These are phyloP conservation scores for Saccharomycopsis selenospora DNA, from an alignment of 805 yeast species.

Conservation along the genomic window DNA sequence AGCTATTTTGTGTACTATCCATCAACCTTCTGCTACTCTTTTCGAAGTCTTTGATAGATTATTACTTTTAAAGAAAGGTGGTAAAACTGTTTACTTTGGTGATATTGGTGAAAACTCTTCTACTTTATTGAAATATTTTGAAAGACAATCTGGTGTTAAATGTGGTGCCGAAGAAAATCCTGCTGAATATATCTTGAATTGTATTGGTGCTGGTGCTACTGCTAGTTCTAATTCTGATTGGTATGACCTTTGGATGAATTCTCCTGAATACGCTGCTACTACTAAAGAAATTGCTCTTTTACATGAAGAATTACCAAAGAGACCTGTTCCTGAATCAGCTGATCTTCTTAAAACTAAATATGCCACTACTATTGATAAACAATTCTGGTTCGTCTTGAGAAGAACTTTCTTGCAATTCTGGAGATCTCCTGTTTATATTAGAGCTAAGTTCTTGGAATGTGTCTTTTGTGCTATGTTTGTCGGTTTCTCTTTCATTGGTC, in stretches of 20 bases:
- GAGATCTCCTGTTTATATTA: slow-evolving; percentile 43
- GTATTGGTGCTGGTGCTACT: slow-evolving; percentile 41
- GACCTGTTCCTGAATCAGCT: slow-evolving; percentile 23
- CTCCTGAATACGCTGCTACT: slow-evolving; percentile 27
- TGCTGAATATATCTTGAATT: slow-evolving; percentile 39
- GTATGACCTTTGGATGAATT: slow-evolving; percentile 16
- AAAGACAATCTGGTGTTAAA: slow-evolving; percentile 33
- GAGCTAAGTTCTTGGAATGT: slow-evolving; percentile 40
- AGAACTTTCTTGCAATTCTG: slow-evolving; percentile 38
- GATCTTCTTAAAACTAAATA: slow-evolving; percentile 28
- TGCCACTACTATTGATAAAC: slow-evolving; percentile 20
- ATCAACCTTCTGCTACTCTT: slow-evolving; percentile 58
- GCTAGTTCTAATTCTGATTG: slow-evolving; percentile 31
- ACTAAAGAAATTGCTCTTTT: slow-evolving; percentile 28
- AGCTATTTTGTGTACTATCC: slow-evolving; percentile 57
- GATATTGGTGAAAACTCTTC: slow-evolving; percentile 56
- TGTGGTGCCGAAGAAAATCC: slow-evolving; percentile 37
- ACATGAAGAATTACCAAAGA: slow-evolving; percentile 20
- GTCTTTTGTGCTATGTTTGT: slow-evolving; percentile 40
- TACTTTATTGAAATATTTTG: slow-evolving; percentile 36
- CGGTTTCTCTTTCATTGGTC: slow-evolving; percentile 43
- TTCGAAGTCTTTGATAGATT: slow-evolving; percentile 55
- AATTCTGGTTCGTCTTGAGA: slow-evolving; percentile 30
- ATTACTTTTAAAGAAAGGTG: slow-evolving; percentile 59
- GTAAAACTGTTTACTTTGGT: slow-evolving; percentile 66